Evolutionary conservation across 2,329 filamentous ascomycete species (phyloP).

Genomic region (Passalora sequoiae): DNA sequence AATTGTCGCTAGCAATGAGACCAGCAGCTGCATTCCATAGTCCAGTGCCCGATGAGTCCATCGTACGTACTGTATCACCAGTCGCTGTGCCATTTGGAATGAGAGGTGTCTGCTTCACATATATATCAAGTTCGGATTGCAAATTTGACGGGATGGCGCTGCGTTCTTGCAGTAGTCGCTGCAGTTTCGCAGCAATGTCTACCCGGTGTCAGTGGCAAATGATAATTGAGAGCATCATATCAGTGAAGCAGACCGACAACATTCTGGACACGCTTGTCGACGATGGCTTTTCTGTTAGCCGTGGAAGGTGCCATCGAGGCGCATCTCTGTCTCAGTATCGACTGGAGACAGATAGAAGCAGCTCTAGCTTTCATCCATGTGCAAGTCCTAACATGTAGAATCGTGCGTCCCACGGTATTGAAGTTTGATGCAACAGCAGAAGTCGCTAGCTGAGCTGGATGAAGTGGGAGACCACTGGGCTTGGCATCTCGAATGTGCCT

Average conservation of each 20-base stretch:
- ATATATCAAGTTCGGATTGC: conserved; percentile 17
- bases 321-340: background rate
- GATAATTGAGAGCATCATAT: background rate
- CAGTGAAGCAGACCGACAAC: conserved; percentile 13
- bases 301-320: background rate
- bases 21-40: conserved; percentile 66
- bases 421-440: background rate
- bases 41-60: conserved; percentile 53
- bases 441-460: background rate
- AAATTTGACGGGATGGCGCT: conserved; percentile 12
- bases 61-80: conserved; percentile 37
- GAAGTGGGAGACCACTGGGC: background rate
- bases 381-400: conserved; percentile 4
- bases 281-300: background rate
- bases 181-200: conserved; percentile 9
- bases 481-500: background rate
- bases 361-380: too few relatives aligned
- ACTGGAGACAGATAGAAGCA: too few relatives aligned
- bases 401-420: background rate
- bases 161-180: conserved; percentile 18
- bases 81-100: conserved; percentile 17
- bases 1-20: conserved; percentile 13
- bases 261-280: conserved; percentile 21
- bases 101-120: conserved; percentile 17
- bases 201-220: background rate